Percentiles rank a stretch among this genome's conserved stretches.
These are phyloP conservation scores for Ustilago tritici DNA, from an alignment of 1,284 basidiomycete species.

Conservation along the genomic window DNA sequence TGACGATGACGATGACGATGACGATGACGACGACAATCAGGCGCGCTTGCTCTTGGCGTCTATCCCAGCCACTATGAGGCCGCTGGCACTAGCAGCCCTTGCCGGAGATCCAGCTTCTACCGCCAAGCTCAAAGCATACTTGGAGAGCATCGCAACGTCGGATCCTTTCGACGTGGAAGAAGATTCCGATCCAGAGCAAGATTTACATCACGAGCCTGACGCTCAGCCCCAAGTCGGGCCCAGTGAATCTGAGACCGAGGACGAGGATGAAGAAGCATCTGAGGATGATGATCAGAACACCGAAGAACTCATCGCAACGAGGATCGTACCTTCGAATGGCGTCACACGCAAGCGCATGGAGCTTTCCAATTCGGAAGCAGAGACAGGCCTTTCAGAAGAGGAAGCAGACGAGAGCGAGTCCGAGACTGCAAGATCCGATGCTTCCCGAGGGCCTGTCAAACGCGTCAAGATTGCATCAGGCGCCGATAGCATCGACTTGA, in stretches of 20 bases:
- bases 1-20: constrained; percentile 13
- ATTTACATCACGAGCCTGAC: constrained; percentile 2
- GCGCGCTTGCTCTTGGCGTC: constrained; percentile 13
- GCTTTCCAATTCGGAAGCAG: constrained; percentile 5
- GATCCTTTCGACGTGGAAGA: constrained; percentile 25
- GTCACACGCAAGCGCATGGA: constrained; percentile 27
- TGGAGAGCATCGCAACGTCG: constrained; percentile 27
- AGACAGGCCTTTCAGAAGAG: constrained; percentile 5
- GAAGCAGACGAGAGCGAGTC: constrained; percentile 14
- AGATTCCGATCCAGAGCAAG: constrained; percentile 8
- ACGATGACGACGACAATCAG: constrained; percentile 17
- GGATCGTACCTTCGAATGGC: constrained; percentile 11
- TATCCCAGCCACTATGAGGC: constrained; percentile 23
- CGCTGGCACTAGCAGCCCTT: constrained; percentile 22
- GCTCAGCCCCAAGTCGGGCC: constrained; percentile 4
- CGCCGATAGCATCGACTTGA: constrained; percentile 10
- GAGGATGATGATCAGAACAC: constrained; percentile 5
- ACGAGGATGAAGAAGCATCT: constrained; percentile 9
- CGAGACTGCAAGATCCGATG: constrained; percentile 18
- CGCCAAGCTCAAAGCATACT: constrained; percentile 16
- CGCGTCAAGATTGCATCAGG: constrained; percentile 31
- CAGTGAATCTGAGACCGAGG: constrained; percentile 15
- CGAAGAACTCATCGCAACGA: neutral
- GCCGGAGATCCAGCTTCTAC: constrained; percentile 18
- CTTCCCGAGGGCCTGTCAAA: constrained; percentile 16